Evolutionary conservation across 768 basidiomycete genomes (phyloP).

Genomic region (Tricholoma bakamatsutake): DNA sequence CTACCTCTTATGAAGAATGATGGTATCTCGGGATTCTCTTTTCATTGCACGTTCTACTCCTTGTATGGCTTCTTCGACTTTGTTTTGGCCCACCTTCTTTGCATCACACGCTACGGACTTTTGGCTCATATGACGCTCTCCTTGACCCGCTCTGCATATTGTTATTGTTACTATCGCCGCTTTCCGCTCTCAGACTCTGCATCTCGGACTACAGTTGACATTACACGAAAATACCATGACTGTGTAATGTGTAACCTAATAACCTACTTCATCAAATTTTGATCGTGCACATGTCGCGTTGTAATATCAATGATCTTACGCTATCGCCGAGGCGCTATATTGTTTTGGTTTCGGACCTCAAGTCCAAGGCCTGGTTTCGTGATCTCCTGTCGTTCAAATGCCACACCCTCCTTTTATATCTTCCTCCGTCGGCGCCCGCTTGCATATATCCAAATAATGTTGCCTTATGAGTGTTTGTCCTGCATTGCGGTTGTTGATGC

Average conservation of each 20-base stretch:
- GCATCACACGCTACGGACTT: neutral
- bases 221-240: too few relatives aligned
- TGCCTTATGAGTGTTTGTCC: too few relatives aligned
- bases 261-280: too few relatives aligned
- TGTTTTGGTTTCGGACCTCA: neutral
- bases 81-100: neutral
- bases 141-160: neutral
- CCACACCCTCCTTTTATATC: neutral
- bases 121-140: neutral
- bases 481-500: neutral
- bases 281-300: neutral
- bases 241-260: too few relatives aligned
- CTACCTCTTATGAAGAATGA: neutral
- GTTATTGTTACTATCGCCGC: neutral
- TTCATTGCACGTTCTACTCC: neutral
- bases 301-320: neutral
- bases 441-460: neutral
- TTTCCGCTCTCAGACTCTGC: neutral
- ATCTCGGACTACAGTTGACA: neutral
- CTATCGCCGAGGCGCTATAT: neutral
- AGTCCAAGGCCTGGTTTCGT: neutral
- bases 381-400: neutral
- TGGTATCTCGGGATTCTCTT: neutral
- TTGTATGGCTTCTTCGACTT: neutral
- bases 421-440: neutral